Percentiles rank a stretch among this genome's conserved stretches.
These are phyloP conservation scores for Megacollybia platyphylla DNA, from an alignment of 1,284 basidiomycete species.

Conservation along the genomic window DNA sequence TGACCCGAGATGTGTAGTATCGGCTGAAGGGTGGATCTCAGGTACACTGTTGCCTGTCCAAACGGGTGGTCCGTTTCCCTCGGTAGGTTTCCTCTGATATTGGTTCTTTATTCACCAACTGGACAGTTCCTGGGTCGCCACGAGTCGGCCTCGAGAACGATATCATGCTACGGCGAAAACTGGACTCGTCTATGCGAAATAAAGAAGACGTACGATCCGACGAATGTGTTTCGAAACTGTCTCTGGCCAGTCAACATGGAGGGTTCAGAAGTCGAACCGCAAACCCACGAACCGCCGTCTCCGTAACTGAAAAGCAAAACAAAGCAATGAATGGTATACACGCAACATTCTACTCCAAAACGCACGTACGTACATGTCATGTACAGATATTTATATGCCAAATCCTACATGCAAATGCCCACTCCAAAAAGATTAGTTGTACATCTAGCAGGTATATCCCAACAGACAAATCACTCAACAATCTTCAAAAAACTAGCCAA, in stretches of 20 bases:
- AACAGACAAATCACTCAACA: slow-evolving; percentile 16
- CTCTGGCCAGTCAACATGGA: slow-evolving; percentile 63
- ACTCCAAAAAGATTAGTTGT: not conserved
- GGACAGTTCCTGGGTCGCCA: slow-evolving; percentile 66
- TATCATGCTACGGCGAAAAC: slow-evolving; percentile 59
- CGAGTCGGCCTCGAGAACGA: slow-evolving; percentile 48
- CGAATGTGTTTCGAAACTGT: slow-evolving; percentile 57
- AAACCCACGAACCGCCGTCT: slow-evolving; percentile 45
- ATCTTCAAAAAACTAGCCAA: slow-evolving; percentile 69
- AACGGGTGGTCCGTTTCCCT: slow-evolving; percentile 70
- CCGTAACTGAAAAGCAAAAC: slow-evolving; percentile 9
- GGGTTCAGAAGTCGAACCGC: slow-evolving; percentile 32
- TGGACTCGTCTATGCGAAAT: slow-evolving; percentile 58
- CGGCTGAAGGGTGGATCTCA: slow-evolving; percentile 79
- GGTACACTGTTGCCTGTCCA: slow-evolving; percentile 56
- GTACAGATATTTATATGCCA: not conserved
- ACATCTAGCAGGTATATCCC: not conserved
- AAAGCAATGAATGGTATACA: not conserved
- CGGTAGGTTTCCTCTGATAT: slow-evolving; percentile 37
- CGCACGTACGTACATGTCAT: not conserved
- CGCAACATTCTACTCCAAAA: not conserved
- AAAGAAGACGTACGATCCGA: slow-evolving; percentile 67
- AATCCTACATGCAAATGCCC: not conserved
- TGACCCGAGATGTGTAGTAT: slow-evolving; percentile 66
- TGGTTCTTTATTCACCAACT: slow-evolving; percentile 4